Evolutionary conservation across 768 basidiomycete species (phyloP).

Genomic region (Lentinula sp.): DNA sequence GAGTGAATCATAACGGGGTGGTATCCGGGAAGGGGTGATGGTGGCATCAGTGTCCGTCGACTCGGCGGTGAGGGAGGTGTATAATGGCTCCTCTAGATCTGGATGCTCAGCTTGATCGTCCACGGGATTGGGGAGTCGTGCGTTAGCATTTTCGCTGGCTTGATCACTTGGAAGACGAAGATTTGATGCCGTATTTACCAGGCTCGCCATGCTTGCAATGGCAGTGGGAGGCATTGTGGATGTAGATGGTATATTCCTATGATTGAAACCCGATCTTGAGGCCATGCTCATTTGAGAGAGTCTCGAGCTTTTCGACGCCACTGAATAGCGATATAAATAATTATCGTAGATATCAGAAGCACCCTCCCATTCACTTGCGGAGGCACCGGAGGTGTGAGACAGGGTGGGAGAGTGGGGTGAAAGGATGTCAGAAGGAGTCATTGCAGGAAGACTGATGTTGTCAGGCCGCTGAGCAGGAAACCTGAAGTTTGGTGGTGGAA

Average conservation of each 20-base stretch:
- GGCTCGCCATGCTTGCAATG: conserved; percentile 7
- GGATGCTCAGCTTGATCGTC: not conserved
- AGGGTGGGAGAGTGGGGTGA: not conserved
- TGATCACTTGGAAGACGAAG: not conserved
- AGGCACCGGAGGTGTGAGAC: not conserved
- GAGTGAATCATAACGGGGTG: conserved; percentile 3
- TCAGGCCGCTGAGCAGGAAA: conserved; percentile 13
- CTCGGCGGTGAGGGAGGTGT: not conserved
- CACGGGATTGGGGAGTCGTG: not conserved
- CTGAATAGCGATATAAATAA: conserved; percentile 36
- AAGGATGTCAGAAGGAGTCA: not conserved
- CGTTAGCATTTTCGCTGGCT: not conserved
- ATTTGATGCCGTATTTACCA: not conserved
- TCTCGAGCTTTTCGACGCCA: conserved; percentile 27
- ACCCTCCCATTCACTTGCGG: conserved; percentile 49
- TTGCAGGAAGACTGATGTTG: conserved; percentile 14
- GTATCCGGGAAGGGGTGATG: not conserved
- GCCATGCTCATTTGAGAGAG: conserved; percentile 4
- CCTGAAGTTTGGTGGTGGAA: not conserved
- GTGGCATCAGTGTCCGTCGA: not conserved
- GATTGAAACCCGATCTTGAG: not conserved
- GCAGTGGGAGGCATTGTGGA: conserved; percentile 13
- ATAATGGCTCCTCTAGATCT: not conserved
- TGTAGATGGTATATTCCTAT: conserved; percentile 16
- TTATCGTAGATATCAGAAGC: conserved; percentile 75